Percentiles rank a stretch among this genome's conserved stretches.
phyloP scores from a whole-genome alignment of 2,329 filamentous ascomycete species.

The Ophiostoma himal-ulmi region DNA sequence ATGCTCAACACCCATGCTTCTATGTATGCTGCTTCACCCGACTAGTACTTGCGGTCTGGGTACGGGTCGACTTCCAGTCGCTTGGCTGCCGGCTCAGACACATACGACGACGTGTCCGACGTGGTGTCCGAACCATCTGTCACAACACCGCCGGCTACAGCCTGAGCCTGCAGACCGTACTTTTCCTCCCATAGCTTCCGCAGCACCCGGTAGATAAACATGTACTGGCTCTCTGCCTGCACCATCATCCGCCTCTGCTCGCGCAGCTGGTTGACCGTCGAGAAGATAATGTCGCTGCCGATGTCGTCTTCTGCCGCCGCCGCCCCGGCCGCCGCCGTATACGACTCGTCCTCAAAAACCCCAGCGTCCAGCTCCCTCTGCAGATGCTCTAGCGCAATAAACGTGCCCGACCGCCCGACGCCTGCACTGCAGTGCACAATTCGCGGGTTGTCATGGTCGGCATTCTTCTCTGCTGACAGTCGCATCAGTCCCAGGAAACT shows the following conservation, averaged over 20 bases:
- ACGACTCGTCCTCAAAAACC: conserved; percentile 45
- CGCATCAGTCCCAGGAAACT: conserved; percentile 65
- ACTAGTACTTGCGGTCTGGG: conserved; percentile 27
- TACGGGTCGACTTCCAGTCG: conserved; percentile 49
- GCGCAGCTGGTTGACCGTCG: conserved; percentile 72
- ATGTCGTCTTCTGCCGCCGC: background rate
- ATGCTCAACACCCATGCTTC: background rate
- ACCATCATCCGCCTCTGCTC: conserved; percentile 95
- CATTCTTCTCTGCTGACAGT: conserved; percentile 56
- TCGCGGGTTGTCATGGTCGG: conserved; percentile 59
- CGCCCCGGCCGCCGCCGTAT: background rate
- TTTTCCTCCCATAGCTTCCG: conserved; percentile 66
- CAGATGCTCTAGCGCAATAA: conserved; percentile 92
- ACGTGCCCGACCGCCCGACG: conserved; percentile 89
- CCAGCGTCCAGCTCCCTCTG: conserved; percentile 75
- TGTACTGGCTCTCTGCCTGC: conserved; percentile 76
- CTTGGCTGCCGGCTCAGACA: conserved; percentile 45
- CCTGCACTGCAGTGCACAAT: conserved; percentile 87
- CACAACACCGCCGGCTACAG: conserved; percentile 26
- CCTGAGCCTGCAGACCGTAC: conserved; percentile 38
- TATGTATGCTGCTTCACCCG: background rate
- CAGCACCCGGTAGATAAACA: conserved; percentile 84
- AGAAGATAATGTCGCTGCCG: conserved; percentile 46
- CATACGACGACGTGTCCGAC: conserved; percentile 11
- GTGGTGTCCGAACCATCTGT: background rate